Base-by-base conservation (phyloP, 768 basidiomycete species). In the Gloeostereum incarnatum region DNA sequence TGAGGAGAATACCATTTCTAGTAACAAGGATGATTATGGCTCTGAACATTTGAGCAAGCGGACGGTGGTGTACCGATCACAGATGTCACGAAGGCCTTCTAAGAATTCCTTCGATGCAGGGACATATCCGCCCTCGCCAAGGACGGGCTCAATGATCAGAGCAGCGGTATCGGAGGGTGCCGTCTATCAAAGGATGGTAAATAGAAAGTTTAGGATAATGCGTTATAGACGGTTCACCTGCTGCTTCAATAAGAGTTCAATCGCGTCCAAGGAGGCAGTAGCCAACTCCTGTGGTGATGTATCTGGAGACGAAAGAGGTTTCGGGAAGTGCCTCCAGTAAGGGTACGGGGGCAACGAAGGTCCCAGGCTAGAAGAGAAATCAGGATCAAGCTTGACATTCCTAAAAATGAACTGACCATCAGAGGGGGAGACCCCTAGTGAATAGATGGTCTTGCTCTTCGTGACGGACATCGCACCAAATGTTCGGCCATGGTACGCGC, bases 121-220 rank as follows among this genome's bases (percentile, higher is more conserved):
- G 11, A 96, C 86, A 58, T 98, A 97, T 1, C 94, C 94, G 24
- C 94, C 94, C 59, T 97, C 94, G 18, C 92, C 93, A 21, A 97
- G 68, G 1, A 97, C 82, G 29, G 94, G 87, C 66, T 98, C 94
- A 29, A 98, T 60, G 45, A 98, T 61, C 51, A 97, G 81, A n/a
- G 91, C 92, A 2, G 93, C 90, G 1, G 91, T 93, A 55, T 97
- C 93, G 4, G 61, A 58, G 0, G 92, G 86, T 1, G 81, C 68
- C 5, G 80, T 81, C 57, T 92, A 88, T 57, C n/a, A n/a, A n/a
- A n/a, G n/a, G n/a, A n/a, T n/a, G n/a, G n/a, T 97, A 93, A 35
- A 64, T 61, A 42, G 83, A 61, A 29, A 29, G 26, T 29, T 29
- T 14, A 29, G 26, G 8, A 29, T 29, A 29, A 29, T 8, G 26